phyloP scores from a whole-genome alignment of 148 eudicot genomes.

The Fagopyrum tataricum region DNA sequence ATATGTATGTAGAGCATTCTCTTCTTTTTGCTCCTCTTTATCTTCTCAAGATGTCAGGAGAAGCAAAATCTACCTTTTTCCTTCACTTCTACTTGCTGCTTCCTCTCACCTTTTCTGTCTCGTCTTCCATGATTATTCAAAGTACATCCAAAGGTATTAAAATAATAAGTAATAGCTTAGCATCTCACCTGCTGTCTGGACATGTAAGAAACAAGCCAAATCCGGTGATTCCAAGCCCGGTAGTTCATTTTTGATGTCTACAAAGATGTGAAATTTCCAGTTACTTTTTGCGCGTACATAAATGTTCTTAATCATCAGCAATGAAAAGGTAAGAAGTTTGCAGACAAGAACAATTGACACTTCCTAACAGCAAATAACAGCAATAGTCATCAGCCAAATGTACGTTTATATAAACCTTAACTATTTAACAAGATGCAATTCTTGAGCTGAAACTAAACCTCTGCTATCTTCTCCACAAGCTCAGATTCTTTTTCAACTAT shows the following conservation, averaged over 20 bases:
- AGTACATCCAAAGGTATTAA: not conserved
- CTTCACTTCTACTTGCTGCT: not conserved
- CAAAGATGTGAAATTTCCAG: constrained; percentile 15
- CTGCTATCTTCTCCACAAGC: constrained; percentile 69
- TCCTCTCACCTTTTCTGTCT: not conserved
- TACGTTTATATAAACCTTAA: constrained; percentile 22
- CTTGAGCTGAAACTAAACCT: constrained; percentile 57
- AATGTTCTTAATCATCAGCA: not conserved
- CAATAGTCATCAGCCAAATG: constrained; percentile 18
- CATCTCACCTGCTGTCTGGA: constrained; percentile 48
- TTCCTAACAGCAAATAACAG: not conserved
- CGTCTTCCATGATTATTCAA: not conserved
- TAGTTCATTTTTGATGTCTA: constrained; percentile 93
- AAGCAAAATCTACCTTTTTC: not conserved
- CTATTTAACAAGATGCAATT: constrained; percentile 26
- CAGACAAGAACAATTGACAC: not conserved
- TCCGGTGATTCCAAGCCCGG: constrained; percentile 88
- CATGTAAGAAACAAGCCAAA: constrained; percentile 78
- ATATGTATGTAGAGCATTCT: not conserved
- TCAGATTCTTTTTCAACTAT: constrained; percentile 73
- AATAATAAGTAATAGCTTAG: not conserved
- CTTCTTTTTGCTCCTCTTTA: not conserved
- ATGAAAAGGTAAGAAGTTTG: not conserved
- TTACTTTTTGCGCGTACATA: not conserved
- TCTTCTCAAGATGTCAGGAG: not conserved